These are phyloP conservation scores for Mortierella sp. DNA, from an alignment of 371 early-diverging fungal species.

Conservation along the genomic window DNA sequence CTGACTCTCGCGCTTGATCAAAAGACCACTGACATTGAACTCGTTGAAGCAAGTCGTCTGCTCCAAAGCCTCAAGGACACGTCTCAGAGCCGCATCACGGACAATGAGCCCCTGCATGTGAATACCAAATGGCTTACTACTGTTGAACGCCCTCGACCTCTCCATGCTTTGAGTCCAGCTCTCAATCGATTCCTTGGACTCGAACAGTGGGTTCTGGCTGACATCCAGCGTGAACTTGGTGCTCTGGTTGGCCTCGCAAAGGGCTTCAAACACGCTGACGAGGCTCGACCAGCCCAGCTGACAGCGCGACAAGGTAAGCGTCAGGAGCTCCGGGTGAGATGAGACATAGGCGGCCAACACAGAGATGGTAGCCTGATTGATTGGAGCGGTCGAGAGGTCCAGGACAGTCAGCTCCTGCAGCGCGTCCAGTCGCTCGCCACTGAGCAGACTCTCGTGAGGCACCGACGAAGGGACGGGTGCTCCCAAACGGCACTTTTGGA, in stretches of 20 bases:
- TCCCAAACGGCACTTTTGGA: slow-evolving; percentile 40
- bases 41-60: slow-evolving; percentile 41
- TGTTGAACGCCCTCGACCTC: neutral
- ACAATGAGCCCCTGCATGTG: slow-evolving; percentile 40
- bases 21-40: slow-evolving; percentile 36
- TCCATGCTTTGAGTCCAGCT: slow-evolving; percentile 24
- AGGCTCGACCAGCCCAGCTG: slow-evolving; percentile 33
- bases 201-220: slow-evolving; percentile 40
- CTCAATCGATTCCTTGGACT: slow-evolving; percentile 27
- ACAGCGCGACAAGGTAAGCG: slow-evolving; percentile 26
- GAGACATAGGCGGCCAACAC: slow-evolving; percentile 15
- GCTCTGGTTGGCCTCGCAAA: slow-evolving; percentile 33
- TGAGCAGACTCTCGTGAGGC: slow-evolving; percentile 9
- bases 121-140: slow-evolving; percentile 38
- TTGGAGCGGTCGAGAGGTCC: slow-evolving; percentile 35
- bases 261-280: slow-evolving; percentile 24
- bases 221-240: slow-evolving; percentile 49
- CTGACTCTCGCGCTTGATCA: slow-evolving; percentile 41
- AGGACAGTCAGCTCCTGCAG: slow-evolving; percentile 23
- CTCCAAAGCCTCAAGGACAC: slow-evolving; percentile 31
- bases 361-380: slow-evolving; percentile 26
- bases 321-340: slow-evolving; percentile 15
- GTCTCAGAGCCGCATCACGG: slow-evolving; percentile 19
- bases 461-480: slow-evolving; percentile 20
- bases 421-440: slow-evolving; percentile 7